phyloP scores from a whole-genome alignment of 306 rosid species.

The Crotalaria pallida region DNA sequence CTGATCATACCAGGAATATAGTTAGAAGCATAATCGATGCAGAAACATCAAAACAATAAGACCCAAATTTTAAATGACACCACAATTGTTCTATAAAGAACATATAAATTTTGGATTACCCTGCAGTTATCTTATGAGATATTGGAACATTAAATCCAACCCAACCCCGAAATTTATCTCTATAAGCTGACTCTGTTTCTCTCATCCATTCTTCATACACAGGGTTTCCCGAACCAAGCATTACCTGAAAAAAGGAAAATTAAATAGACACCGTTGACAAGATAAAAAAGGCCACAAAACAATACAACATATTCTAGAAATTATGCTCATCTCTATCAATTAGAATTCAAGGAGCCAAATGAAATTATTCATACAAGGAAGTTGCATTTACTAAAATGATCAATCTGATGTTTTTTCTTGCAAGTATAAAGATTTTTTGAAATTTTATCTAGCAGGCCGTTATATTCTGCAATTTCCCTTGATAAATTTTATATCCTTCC shows the following conservation, averaged over 20 bases:
- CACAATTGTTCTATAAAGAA: constrained; percentile 37
- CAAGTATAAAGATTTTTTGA: constrained; percentile 8
- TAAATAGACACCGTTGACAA: background rate
- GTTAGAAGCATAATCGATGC: constrained; percentile 16
- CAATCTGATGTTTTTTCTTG: background rate
- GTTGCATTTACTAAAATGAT: background rate
- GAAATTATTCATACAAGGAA: constrained; percentile 14
- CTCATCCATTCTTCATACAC: constrained; percentile 83
- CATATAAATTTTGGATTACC: constrained; percentile 52
- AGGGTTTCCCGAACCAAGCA: constrained; percentile 82
- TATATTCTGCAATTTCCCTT: background rate
- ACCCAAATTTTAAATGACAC: constrained; percentile 23
- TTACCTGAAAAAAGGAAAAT: constrained; percentile 48
- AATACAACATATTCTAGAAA: constrained; percentile 9
- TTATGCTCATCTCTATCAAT: constrained; percentile 2
- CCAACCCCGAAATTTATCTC: constrained; percentile 83
- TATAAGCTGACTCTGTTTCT: constrained; percentile 54
- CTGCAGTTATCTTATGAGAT: constrained; percentile 85
- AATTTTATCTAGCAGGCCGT: background rate
- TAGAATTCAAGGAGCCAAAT: constrained; percentile 8
- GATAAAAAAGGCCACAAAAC: background rate
- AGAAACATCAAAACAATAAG: constrained; percentile 8
- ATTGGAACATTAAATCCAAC: constrained; percentile 84
- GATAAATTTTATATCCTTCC: background rate
- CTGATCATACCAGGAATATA: constrained; percentile 39